Percentiles rank a stretch among this genome's conserved stretches.
phyloP scores from a whole-genome alignment of 352 stramenopile species.

The Ophiocytium majus region DNA sequence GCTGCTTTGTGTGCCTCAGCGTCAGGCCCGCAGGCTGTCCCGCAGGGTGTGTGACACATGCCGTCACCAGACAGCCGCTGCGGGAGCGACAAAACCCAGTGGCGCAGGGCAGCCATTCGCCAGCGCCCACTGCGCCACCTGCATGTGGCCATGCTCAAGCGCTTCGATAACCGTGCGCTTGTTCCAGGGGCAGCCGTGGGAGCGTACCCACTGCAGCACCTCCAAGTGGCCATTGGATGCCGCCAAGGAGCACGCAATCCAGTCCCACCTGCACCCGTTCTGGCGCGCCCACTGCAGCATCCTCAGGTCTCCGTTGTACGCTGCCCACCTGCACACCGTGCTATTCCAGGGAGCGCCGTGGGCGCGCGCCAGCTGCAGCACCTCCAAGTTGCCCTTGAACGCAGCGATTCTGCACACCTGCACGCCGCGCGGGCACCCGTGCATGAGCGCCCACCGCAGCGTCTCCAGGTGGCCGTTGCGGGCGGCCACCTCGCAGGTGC shows the following conservation, averaged over 20 bases:
- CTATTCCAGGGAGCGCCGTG: conserved; percentile 30
- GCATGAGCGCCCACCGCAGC: conserved; percentile 14
- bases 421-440: conserved; percentile 10
- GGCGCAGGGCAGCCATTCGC: conserved; percentile 17
- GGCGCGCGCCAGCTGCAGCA: conserved; percentile 20
- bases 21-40: too few relatives aligned
- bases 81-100: conserved; percentile 22
- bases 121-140: conserved; percentile 21
- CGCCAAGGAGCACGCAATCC: background rate
- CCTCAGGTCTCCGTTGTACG: conserved; percentile 14
- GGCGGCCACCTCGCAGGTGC: conserved; percentile 18
- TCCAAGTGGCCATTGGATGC: conserved; percentile 2
- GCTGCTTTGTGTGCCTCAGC: too few relatives aligned
- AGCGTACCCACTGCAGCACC: conserved; percentile 14
- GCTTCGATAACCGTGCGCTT: conserved; percentile 11
- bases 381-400: background rate
- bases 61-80: too few relatives aligned
- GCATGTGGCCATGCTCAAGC: background rate
- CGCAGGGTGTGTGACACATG: too few relatives aligned
- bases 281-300: conserved; percentile 17
- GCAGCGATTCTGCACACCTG: background rate
- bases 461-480: conserved; percentile 16
- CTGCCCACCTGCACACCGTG: background rate
- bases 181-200: conserved; percentile 28
- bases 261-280: conserved; percentile 25